Base-by-base conservation (phyloP, 176 grass and related monocot genomes). In the Chrysopogon serrulatus region DNA sequence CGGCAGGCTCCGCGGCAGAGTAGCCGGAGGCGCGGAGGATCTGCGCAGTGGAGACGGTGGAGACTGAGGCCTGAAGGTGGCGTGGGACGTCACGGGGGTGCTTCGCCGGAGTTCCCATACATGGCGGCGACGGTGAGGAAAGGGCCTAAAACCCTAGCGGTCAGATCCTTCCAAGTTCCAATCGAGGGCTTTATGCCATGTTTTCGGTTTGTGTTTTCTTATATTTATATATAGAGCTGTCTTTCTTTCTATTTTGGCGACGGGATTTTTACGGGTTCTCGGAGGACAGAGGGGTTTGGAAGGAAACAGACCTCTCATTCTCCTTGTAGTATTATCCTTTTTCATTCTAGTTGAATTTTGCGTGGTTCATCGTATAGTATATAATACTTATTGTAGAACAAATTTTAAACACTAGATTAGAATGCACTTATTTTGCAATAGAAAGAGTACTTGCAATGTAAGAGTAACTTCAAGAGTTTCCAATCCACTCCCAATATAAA, bases 1-100 rank as follows among this genome's bases (percentile, higher is more conserved):
- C 65, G 33, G 78, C 43, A 12, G 86, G 65, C 17, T 90, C 70
- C 18, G 80, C 61, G 40, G 92, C 74, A 5, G 54, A 66, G 68
- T 89, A 97, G 70, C 86, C 95, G 19, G 73, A 67, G 8, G 69
- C 39, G 10, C 37, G 47, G 60, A 86, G 92, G 71, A 97, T 90
- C 80, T 97, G 86, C 24, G 83, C 60, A 11, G 86, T 68, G 80
- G 86, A 74, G n/a, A 92, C 51, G 19, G 51, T 79, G 73, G 80
- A 65, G 31, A 88, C 56, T 24, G 62, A 27, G 26, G 73, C 59
- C 41, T 68, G 41, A 26, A 86, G 48, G 54, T 41, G 31, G 21
- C 31, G 30, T 11, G 69, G 74, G 33, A 78, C 42, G 8, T 2
- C 57, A 90, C 27, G 12, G 30, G 77, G 27, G 8, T 4, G 15